Evolutionary conservation across 768 basidiomycete genomes (phyloP), one percentile per base, ranked within the genome.

Genomic region (Calocybe cyanea): DNA sequence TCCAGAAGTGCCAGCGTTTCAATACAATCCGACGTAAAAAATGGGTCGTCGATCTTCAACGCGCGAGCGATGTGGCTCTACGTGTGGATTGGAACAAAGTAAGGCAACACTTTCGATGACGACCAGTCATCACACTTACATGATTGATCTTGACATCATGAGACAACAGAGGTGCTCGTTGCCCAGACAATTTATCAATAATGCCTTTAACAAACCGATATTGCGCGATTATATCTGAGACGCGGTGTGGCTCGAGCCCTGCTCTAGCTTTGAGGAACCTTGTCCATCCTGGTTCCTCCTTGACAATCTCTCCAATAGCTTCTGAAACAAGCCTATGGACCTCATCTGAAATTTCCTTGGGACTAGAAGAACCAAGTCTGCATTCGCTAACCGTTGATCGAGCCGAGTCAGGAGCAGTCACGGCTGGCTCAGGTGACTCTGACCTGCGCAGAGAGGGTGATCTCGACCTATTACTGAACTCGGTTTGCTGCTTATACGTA

Each of bases 1-100:
- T 55, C 59, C 33, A 84, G 60, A 30, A 87, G 73, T 8, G 45
- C 38, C 38, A 80, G 60, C 5, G 75, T 78, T 52, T 80, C 80
- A 13, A 63, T 61, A 57, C 78, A 80, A 21, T 70, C 69, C 8
- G 68, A 56, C 2, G 71, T 69, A 67, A 73, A 81, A 19, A 60
- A 57, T 4, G 52, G 49, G 31, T 63, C 56, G 25, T 72, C 65
- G 13, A 83, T 57, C 15, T 66, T 64, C 40, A 87, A 64, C 7
- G 78, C 79, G 31, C 59, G 63, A 56, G 75, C 63, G 20, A 87
- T 70, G 46, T 87, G 82, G 30, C 51, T 60, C 80, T 83, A 50
- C 5, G 45, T n/a, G n/a, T n/a, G 28, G 6, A 28, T 5, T 28
- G 6, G 25, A 28, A 28, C 5, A 11, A 28, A 28, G 11, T 6